Base-by-base conservation (phyloP, 73 alveolate species). In the Paraurostyla sp. region DNA sequence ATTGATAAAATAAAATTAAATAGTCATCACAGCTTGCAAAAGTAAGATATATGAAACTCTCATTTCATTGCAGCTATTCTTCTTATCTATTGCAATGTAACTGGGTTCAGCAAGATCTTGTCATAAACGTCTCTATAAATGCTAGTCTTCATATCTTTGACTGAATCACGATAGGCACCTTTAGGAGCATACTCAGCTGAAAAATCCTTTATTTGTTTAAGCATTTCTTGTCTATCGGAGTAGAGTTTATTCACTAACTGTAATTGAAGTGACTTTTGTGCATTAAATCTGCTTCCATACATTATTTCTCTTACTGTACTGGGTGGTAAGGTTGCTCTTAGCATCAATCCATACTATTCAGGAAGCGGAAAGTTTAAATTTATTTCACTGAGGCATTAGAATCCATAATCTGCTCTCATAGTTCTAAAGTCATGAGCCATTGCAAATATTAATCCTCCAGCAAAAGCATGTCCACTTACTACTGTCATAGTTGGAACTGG, bases 401-500 rank as follows among this genome's bases (percentile, higher is more conserved):
- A 88, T 23, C 95, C 95, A 25, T 51, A 41, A 30, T 83, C 97
- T 20, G 46, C 35, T 35, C 92, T 41, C 97, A 93, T 93, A 16
- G 75, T 41, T 43, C 93, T 71, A 76, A 46, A 58, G 60, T 93
- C 97, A 81, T 73, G 89, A 0, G 93, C 88, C 41, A 93, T 22
- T 0, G 97, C 95, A 4, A 93, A 36, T 42, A 89, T 42, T 54
- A 83, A 52, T 0, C 97, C 97, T 0, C 95, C 97, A 0, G 97
- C 97, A 41, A 68, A 84, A 0, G 89, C 88, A 48, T 93, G 97
- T 7, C 97, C 97, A 51, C 83, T 90, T 9, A 93, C 56, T 48
- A 80, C 81, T 2, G 97, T 81, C 62, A 93, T 68, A 0, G 97
- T 93, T 22, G 95, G 95, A 15, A 69, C 58, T 7, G 78, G 78